These are phyloP conservation scores for Amanita phalloides DNA, from an alignment of 768 basidiomycete genomes.

Conservation along the genomic window DNA sequence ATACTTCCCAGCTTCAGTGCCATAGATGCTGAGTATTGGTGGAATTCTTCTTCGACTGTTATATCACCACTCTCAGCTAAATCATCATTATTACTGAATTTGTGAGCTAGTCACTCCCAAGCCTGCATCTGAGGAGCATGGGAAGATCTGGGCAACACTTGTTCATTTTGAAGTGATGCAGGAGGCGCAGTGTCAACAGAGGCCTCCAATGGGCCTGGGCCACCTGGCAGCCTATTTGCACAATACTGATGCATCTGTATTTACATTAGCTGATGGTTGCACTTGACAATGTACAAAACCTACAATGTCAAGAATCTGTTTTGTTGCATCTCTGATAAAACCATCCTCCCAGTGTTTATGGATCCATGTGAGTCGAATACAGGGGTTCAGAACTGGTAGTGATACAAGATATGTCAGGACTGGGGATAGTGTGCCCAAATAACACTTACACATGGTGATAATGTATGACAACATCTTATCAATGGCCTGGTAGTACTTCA, in stretches of 20 bases:
- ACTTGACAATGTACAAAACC: constrained; percentile 1
- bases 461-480: constrained; percentile 8
- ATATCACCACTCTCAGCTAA: neutral
- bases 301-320: constrained; percentile 9
- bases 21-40: neutral
- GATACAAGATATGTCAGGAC: too few species aligned
- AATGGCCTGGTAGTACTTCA: constrained; percentile 8
- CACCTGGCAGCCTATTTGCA: neutral
- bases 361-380: constrained; percentile 10
- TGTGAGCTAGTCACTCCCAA: neutral
- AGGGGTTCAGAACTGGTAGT: constrained; percentile 10
- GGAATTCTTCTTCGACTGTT: constrained; percentile 5
- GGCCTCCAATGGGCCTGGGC: neutral
- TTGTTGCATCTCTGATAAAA: constrained; percentile 6
- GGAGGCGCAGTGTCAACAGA: neutral
- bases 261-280: neutral
- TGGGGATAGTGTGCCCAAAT: too few species aligned
- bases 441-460: constrained; percentile 9
- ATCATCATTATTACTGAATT: neutral
- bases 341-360: constrained; percentile 9
- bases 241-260: constrained; percentile 8
- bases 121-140: neutral
- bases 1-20: neutral
- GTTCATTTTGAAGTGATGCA: neutral
- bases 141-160: neutral